These are phyloP conservation scores for Aureobasidium uvarum DNA, from an alignment of 2,329 filamentous ascomycete genomes.

Conservation along the genomic window DNA sequence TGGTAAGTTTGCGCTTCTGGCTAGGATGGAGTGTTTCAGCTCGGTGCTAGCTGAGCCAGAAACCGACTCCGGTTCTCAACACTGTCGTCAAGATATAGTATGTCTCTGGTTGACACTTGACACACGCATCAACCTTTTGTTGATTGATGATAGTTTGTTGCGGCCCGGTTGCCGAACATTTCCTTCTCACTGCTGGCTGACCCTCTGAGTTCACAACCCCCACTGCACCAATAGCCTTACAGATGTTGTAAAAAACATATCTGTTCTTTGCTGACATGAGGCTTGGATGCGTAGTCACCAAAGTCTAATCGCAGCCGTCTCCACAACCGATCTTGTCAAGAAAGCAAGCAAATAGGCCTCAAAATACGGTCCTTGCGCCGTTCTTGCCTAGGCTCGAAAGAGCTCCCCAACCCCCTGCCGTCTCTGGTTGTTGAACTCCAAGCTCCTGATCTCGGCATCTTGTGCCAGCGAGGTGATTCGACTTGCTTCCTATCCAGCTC, in stretches of 20 bases:
- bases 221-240: neutral
- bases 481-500: neutral
- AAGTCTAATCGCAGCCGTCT: neutral
- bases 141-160: neutral
- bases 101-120: conserved; percentile 15
- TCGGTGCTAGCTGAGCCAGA: neutral
- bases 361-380: neutral
- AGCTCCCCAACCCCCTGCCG: neutral
- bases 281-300: neutral
- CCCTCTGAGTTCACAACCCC: neutral
- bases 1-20: neutral
- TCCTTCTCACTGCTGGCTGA: neutral
- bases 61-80: neutral
- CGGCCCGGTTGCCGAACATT: conserved; percentile 9
- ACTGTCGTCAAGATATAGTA: neutral
- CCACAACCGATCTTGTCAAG: neutral
- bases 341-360: neutral
- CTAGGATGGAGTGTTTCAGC: neutral
- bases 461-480: neutral
- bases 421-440: neutral
- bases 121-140: neutral
- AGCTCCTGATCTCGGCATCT: neutral
- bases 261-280: conserved; percentile 1
- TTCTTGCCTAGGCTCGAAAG: conserved; percentile 3
- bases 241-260: neutral